Evolutionary conservation across 257 asterid genomes (phyloP).

Genomic region (Mitragyna speciosa): DNA sequence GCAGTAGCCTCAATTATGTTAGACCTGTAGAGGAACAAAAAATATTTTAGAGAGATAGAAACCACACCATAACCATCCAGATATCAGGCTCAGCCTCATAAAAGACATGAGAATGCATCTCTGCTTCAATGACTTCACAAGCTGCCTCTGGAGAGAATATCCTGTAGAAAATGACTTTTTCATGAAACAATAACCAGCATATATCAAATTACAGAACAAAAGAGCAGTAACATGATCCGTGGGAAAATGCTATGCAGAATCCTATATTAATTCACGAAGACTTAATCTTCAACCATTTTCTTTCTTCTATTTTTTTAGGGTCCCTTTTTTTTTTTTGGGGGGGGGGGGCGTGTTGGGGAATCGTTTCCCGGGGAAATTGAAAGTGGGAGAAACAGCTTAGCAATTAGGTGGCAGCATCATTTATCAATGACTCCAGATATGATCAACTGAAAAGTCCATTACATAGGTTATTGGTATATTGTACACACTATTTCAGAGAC

Average conservation of each 20-base stretch:
- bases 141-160: slow-evolving; percentile 94
- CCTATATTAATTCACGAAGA: too few relatives aligned
- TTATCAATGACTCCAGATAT: not conserved
- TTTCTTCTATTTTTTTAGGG: not conserved
- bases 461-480: not conserved
- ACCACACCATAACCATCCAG: slow-evolving; percentile 97
- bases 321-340: too few relatives aligned
- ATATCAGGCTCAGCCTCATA: slow-evolving; percentile 95
- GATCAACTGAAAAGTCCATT: not conserved
- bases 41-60: not conserved
- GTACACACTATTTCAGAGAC: not conserved
- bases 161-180: slow-evolving; percentile 45
- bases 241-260: too few relatives aligned
- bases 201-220: not conserved
- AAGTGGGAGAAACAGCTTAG: not conserved
- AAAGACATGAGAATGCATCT: slow-evolving; percentile 89
- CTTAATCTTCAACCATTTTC: too few relatives aligned
- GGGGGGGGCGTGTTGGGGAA: too few relatives aligned
- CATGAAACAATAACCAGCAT: not conserved
- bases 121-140: slow-evolving; percentile 94
- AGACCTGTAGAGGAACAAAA: not conserved
- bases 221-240: too few relatives aligned
- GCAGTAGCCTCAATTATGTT: not conserved
- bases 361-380: not conserved
- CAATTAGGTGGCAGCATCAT: not conserved